Conservation (phyloP, 1,284 basidiomycete genomes). For the Ganoderma meredithae region DNA sequence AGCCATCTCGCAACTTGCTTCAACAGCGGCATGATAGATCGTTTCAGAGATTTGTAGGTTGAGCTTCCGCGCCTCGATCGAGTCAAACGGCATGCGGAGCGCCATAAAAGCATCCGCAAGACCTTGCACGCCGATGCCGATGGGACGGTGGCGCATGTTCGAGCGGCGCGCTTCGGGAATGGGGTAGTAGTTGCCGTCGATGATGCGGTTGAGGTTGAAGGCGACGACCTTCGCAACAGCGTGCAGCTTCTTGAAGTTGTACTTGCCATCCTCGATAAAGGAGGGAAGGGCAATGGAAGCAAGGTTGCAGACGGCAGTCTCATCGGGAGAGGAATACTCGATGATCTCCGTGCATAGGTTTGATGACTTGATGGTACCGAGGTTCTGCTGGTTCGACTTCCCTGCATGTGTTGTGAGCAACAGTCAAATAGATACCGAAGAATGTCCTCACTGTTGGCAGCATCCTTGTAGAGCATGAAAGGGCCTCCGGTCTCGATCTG, state of each 20-base stretch:
- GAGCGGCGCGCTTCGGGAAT: slow-evolving; percentile 90
- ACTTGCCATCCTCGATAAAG: slow-evolving; percentile 78
- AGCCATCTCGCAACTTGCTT: slow-evolving; percentile 93
- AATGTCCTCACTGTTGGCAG: slow-evolving; percentile 74
- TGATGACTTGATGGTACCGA: slow-evolving; percentile 99
- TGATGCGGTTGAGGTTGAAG: slow-evolving; percentile 94
- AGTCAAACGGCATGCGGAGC: slow-evolving; percentile 96
- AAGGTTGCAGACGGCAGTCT: slow-evolving; percentile 99
- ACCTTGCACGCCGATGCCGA: slow-evolving; percentile 98
- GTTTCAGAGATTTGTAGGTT: slow-evolving; percentile 99
- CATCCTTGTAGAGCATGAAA: slow-evolving; percentile 98
- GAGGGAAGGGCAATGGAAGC: slow-evolving; percentile 96
- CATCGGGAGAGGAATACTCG: slow-evolving; percentile 97
- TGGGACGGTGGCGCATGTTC: slow-evolving; percentile 98
- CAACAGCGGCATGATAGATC: slow-evolving; percentile 96
- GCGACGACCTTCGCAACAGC: slow-evolving; percentile 93
- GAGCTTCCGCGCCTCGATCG: slow-evolving; percentile 84
- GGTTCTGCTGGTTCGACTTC: slow-evolving; percentile 98
- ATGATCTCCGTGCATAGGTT: slow-evolving; percentile 99
- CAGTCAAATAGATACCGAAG: background rate
- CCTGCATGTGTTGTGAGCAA: slow-evolving; percentile 48
- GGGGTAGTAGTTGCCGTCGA: slow-evolving; percentile 95
- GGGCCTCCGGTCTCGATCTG: slow-evolving; percentile 99
- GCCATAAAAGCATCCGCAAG: slow-evolving; percentile 99
- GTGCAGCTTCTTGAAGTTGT: slow-evolving; percentile 96